Base-by-base conservation (phyloP, 345 rosid genomes). In the Citrus hindsii region DNA sequence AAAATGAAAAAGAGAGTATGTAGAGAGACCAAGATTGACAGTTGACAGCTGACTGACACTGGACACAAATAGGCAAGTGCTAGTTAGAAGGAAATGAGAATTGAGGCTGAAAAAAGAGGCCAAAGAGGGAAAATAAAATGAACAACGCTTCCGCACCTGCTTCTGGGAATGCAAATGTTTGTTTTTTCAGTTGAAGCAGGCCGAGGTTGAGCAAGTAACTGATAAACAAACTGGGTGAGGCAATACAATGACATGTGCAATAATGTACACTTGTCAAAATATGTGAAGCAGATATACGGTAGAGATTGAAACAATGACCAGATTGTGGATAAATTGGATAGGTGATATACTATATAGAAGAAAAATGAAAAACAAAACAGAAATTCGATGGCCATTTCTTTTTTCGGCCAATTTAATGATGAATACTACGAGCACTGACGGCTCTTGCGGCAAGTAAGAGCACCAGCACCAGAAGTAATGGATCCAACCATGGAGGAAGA, bases 91-190 rank as follows among this genome's bases (percentile, higher is more conserved):
- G 42, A 5, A 67, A 71, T 77, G 27, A 2, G 59, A 64, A 25
- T 30, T 25, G 83, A 33, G 65, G 73, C 64, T 67, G 51, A 73
- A 42, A 42, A n/a, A 51, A n/a, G 9, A 53, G 73, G 80, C 78
- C 75, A 75, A 77, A 73, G 60, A 38, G 74, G 56, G 25, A 53
- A 64, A 73, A 40, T 58, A 32, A 77, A 63, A 80, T 71, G 85
- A 82, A 75, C 98, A 94, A 94, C 96, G 85, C 96, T 92, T 92
- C 92, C 79, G 89, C 77, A 74, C 94, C 88, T 83, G 85, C 89
- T 84, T 69, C 85, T 67, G 10, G 67, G 59, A 67, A 74, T 71
- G 68, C 19, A 25, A 51, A 68, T 59, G 70, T 77, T 81, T 71
- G 80, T 64, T 48, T 74, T 83, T 85, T 82, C 71, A 69, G 63